Evolutionary conservation across 2,329 filamentous ascomycete genomes (phyloP), one percentile per base, ranked within the genome.

Genomic region (Colletotrichum cordylinicola): DNA sequence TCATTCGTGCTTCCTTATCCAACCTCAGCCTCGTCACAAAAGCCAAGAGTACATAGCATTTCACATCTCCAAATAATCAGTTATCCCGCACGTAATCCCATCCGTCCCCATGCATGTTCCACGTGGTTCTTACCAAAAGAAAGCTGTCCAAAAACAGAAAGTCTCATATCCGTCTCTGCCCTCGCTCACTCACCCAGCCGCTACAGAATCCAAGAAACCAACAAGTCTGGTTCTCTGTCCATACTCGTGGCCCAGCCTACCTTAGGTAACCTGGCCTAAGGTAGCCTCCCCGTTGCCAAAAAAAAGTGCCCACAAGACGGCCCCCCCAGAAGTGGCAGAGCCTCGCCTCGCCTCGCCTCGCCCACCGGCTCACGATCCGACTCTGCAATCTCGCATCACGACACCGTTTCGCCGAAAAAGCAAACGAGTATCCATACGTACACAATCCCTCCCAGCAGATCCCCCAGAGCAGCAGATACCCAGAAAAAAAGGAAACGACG

Each of bases 381-480:
- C 70, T 61, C 37, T 67, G 70, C 52, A 72, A 72, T 72, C 62
- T 67, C 70, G 52, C 52, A 35, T 67, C 35, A 24, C 33, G 43
- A 67, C 27, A 2, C 43, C 58, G 58, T 21, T 27, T 39, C 48
- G 21, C 48, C 48, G 12, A 39, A 58, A 39, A 37, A 60, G 21
- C 13, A 39, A 58, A 10, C 24, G 16, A 48, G 43, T 48, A 48
- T 12, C 43, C 43, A 21, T 48, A 9, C 43, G 10, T 48, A 7
- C 39, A 58, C 9, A 10, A 58, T 27, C 43, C 43, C 58, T 33
- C 58, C n/a, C 29, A 33, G 58, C 31, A 33, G 58, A 61, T 21
- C 27, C 31, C 58, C 58, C 58, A 64, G 21, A 64, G 15, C 21
- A 27, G 39, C 39, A 33, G 35, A 64, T 27, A 48, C 39, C 39